A percentile compares a stretch with the other conserved stretches of the same genome.
phyloP scores from a whole-genome alignment of 306 rosid species.

The Vicia faba region DNA sequence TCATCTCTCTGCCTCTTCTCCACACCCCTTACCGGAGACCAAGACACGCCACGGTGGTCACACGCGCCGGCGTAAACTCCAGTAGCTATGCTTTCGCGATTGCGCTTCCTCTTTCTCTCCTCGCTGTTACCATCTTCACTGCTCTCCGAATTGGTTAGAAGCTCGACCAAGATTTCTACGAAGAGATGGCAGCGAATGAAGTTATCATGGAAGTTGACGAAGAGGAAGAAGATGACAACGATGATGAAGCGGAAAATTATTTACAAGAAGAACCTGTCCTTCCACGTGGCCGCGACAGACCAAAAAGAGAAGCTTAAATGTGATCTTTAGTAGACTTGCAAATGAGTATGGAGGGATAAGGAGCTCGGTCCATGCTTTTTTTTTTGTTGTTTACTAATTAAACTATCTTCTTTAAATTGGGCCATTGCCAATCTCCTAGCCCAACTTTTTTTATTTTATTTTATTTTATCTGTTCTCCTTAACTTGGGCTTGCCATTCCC shows the following conservation, averaged over 20 bases:
- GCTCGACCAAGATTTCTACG: conserved; percentile 69
- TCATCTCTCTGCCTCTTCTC: conserved; percentile 31
- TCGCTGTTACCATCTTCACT: conserved; percentile 60
- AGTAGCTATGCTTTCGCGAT: conserved; percentile 61
- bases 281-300: conserved; percentile 75
- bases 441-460: no score
- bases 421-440: no score
- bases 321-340: conserved; percentile 28
- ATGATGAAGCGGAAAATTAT: conserved; percentile 34
- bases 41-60: conserved; percentile 45
- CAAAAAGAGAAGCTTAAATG: conserved; percentile 67
- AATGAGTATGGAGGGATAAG: conserved; percentile 25
- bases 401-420: no score
- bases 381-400: no score
- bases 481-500: no score
- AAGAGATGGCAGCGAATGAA: conserved; percentile 81
- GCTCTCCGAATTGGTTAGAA: conserved; percentile 60
- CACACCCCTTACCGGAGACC: conserved; percentile 24
- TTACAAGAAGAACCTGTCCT: conserved; percentile 58
- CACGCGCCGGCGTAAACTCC: conserved; percentile 68
- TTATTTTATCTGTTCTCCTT: no score
- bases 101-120: conserved; percentile 65
- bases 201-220: conserved; percentile 67
- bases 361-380: conserved; percentile 19
- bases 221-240: conserved; percentile 26